Conservation (phyloP, 2,329 filamentous ascomycete species). For the Rosellinia necatrix region DNA sequence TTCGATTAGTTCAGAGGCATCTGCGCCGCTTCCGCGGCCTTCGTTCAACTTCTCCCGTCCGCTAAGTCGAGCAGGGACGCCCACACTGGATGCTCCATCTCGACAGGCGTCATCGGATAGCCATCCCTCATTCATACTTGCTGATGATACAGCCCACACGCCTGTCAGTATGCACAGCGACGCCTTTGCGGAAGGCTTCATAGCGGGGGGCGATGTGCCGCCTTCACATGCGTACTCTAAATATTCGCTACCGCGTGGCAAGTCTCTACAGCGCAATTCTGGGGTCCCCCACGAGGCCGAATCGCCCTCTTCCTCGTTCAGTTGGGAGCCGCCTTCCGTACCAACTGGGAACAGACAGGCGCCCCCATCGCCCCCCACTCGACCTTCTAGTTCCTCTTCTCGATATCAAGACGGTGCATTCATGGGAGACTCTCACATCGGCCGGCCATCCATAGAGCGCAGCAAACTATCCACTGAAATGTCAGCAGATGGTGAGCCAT, state of each 20-base stretch:
- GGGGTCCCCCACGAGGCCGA: conserved; percentile 60
- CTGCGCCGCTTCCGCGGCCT: conserved; percentile 69
- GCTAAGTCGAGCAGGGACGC: conserved; percentile 73
- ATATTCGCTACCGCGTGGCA: conserved; percentile 81
- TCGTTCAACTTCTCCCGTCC: conserved; percentile 95
- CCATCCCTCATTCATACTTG: conserved; percentile 65
- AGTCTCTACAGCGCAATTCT: conserved; percentile 73
- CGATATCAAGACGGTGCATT: conserved; percentile 42
- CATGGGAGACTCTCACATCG: conserved; percentile 46
- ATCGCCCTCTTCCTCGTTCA: conserved; percentile 59
- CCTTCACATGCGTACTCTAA: conserved; percentile 87
- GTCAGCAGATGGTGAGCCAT: conserved; percentile 46
- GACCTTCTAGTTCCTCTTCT: conserved; percentile 61
- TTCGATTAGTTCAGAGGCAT: conserved; percentile 82
- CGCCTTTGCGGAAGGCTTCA: conserved; percentile 59
- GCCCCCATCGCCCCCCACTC: conserved; percentile 65
- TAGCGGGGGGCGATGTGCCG: conserved; percentile 54
- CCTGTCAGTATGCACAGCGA: conserved; percentile 76
- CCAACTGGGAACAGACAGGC: conserved; percentile 50
- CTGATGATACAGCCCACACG: conserved; percentile 69
- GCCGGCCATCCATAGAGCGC: conserved; percentile 55
- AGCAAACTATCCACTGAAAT: conserved; percentile 57
- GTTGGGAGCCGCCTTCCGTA: conserved; percentile 63
- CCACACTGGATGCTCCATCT: conserved; percentile 60
- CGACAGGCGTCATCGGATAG: conserved; percentile 70